A percentile compares a stretch with the other conserved stretches of the same genome.
phyloP scores from a whole-genome alignment of 441 rosid genomes.

The Gossypium gossypioides region DNA sequence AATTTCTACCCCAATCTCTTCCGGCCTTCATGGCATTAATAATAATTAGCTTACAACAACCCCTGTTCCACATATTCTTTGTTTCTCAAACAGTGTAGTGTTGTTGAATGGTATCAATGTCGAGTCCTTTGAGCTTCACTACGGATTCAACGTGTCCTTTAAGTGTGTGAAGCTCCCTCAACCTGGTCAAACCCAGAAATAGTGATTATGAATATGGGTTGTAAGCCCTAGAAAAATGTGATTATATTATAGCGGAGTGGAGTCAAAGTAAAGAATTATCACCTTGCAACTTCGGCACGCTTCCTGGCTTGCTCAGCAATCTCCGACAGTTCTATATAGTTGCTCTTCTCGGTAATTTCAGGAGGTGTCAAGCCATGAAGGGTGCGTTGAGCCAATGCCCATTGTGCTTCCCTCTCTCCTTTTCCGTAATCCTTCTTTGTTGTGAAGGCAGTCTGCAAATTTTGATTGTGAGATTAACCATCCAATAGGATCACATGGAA shows the following conservation, averaged over 20 bases:
- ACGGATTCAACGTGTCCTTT: constrained; percentile 73
- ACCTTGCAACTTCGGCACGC: constrained; percentile 67
- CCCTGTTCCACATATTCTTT: too few species aligned
- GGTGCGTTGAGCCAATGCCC: constrained; percentile 67
- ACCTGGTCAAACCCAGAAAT: constrained; percentile 25
- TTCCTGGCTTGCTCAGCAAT: constrained; percentile 59
- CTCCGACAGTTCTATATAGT: constrained; percentile 44
- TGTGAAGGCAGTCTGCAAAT: constrained; percentile 49
- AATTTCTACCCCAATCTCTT: neutral
- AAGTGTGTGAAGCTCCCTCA: constrained; percentile 59
- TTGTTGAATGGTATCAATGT: constrained; percentile 58
- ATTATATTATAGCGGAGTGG: too few species aligned
- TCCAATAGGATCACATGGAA: neutral
- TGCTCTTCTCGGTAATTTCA: constrained; percentile 33
- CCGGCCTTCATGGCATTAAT: constrained; percentile 1
- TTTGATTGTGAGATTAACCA: neutral
- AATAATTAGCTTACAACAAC: neutral
- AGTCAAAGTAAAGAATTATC: neutral
- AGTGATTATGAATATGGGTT: neutral
- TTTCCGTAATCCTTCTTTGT: constrained; percentile 63
- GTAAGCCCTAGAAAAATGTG: too few species aligned
- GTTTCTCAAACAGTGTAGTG: constrained; percentile 47
- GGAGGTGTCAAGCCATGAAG: constrained; percentile 57
- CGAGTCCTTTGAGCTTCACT: constrained; percentile 64
- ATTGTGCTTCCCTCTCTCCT: constrained; percentile 63